These are phyloP conservation scores for Xylaria palmicola DNA, from an alignment of 495 filamentous ascomycete species.

Conservation along the genomic window DNA sequence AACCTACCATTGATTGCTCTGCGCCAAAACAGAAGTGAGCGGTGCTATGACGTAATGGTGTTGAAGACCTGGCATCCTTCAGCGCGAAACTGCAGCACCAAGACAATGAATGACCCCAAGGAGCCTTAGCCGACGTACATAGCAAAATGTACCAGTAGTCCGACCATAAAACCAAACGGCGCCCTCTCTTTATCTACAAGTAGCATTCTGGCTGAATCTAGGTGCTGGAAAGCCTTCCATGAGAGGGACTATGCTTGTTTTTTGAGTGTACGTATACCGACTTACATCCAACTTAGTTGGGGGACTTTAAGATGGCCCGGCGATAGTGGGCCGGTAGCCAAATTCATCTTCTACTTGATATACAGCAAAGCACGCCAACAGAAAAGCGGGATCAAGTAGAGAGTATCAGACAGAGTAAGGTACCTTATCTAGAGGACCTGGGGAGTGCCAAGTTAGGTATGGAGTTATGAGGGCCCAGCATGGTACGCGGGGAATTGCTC, in stretches of 20 bases:
- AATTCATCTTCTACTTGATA: not conserved
- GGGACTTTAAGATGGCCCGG: not conserved
- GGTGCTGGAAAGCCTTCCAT: not conserved
- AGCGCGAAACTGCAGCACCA: slow-evolving; percentile 1
- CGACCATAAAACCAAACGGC: not conserved
- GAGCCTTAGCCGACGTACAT: too few species aligned
- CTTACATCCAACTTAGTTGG: too few species aligned
- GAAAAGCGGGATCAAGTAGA: too few species aligned
- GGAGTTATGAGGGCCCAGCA: too few species aligned
- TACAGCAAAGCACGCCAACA: not conserved
- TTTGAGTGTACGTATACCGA: not conserved
- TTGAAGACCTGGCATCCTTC: slow-evolving; percentile 2
- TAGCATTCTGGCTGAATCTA: not conserved
- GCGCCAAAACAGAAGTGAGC: not conserved
- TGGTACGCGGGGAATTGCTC: too few species aligned
- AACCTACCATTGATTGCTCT: too few species aligned
- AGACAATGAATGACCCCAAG: not conserved
- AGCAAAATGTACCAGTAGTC: too few species aligned
- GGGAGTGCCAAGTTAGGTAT: too few species aligned
- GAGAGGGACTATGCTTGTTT: not conserved
- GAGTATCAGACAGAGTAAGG: too few species aligned
- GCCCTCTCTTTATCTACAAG: not conserved
- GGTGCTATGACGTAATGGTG: not conserved
- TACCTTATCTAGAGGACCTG: too few species aligned
- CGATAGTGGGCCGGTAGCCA: not conserved